These are phyloP conservation scores for Penicillium fuscoglaucum DNA, from an alignment of 2,329 filamentous ascomycete genomes.

Conservation along the genomic window DNA sequence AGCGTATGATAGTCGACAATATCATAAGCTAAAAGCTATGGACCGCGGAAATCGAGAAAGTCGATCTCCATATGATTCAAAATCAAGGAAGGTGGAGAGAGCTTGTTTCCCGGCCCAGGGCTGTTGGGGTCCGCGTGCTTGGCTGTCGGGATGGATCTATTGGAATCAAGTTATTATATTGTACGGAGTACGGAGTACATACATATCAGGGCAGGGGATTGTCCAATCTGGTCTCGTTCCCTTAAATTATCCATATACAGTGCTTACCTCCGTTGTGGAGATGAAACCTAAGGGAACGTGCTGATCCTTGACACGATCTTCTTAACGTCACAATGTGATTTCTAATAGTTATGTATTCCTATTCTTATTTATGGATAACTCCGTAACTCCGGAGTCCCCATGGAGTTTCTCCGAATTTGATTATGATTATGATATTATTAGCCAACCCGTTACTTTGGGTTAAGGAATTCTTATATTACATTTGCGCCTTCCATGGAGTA, in stretches of 20 bases:
- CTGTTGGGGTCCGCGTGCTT: not conserved
- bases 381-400: not conserved
- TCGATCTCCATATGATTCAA: not conserved
- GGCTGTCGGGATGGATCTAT: slow-evolving; percentile 1
- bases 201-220: not conserved
- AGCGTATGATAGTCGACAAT: not conserved
- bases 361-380: not conserved
- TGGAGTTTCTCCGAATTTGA: not conserved
- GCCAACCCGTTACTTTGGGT: not conserved
- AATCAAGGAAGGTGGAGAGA: slow-evolving; percentile 7
- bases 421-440: not conserved
- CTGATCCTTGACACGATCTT: not conserved
- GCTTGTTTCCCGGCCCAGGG: slow-evolving; percentile 1
- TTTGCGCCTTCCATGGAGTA: not conserved
- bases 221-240: not conserved
- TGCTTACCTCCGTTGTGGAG: slow-evolving; percentile 5
- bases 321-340: not conserved
- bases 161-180: not conserved
- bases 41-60: not conserved
- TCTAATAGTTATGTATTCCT: not conserved
- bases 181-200: too few relatives aligned
- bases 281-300: not conserved
- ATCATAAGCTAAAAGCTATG: not conserved
- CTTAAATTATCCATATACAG: not conserved
- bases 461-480: not conserved